Conservation (phyloP, 345 rosid genomes). For the Clausena lansium region DNA sequence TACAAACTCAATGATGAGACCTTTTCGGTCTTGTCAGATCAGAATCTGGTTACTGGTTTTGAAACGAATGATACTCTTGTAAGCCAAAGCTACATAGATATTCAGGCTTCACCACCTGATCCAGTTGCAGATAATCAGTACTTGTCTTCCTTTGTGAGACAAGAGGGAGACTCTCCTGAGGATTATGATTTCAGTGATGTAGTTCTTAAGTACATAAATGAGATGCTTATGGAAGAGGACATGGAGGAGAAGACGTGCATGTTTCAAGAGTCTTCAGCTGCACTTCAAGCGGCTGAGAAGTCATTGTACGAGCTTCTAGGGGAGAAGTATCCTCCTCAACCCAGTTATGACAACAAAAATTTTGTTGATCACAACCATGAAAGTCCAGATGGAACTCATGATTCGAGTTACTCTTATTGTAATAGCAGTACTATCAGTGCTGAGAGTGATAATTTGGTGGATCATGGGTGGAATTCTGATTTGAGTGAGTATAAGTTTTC, state of each 20-base stretch:
- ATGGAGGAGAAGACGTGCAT: conserved; percentile 49
- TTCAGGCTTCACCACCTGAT: conserved; percentile 24
- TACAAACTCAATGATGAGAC: conserved; percentile 22
- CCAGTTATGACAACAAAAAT: conserved; percentile 3
- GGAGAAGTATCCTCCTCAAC: conserved; percentile 45
- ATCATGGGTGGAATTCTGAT: conserved; percentile 21
- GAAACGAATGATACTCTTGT: conserved; percentile 2
- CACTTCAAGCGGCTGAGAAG: conserved; percentile 63
- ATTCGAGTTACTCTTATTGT: conserved; percentile 10
- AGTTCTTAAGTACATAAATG: conserved; percentile 49
- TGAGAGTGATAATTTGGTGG: conserved; percentile 14
- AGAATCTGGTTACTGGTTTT: conserved; percentile 16
- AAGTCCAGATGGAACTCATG: conserved; percentile 19
- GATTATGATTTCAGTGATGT: conserved; percentile 57
- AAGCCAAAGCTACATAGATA: conserved; percentile 11
- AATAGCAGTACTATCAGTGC: conserved; percentile 8
- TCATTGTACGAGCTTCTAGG: conserved; percentile 60
- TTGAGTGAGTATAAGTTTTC: conserved; percentile 21
- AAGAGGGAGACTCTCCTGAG: conserved; percentile 31
- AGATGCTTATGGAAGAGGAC: conserved; percentile 70
- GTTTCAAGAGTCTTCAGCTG: conserved; percentile 58
- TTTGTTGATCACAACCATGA: conserved; percentile 14
- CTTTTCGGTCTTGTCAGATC: conserved; percentile 9
- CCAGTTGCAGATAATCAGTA: not conserved
- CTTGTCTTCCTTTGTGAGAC: conserved; percentile 4